Conservation (phyloP, 1,284 basidiomycete species). For the Ceratobasidium papillatum region DNA sequence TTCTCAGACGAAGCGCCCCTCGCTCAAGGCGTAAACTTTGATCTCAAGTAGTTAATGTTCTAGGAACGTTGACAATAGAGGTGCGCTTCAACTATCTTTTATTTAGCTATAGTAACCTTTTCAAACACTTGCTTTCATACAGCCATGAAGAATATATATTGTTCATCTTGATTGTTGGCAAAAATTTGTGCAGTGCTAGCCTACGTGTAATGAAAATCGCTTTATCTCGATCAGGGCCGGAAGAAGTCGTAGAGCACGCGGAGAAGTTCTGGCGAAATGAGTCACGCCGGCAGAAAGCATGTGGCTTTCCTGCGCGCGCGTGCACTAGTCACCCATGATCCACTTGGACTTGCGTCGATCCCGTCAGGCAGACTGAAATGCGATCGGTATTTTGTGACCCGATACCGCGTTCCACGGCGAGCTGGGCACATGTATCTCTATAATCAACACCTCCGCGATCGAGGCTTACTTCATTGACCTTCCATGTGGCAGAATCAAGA, state of each 20-base stretch:
- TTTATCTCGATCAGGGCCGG: neutral
- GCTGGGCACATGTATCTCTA: neutral
- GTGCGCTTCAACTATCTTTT: neutral
- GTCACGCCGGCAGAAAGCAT: neutral
- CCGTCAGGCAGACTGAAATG: no score
- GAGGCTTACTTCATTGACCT: neutral
- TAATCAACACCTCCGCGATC: neutral
- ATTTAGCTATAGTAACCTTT: neutral
- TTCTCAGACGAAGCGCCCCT: constrained; percentile 88
- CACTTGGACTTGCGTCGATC: neutral
- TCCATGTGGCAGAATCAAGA: neutral
- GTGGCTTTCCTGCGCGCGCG: neutral
- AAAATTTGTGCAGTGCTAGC: neutral
- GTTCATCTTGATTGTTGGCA: neutral
- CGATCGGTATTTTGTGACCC: neutral
- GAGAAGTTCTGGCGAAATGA: neutral
- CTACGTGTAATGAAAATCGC: neutral
- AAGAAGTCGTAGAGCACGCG: neutral
- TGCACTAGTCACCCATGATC: neutral
- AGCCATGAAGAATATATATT: neutral
- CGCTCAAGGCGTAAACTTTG: constrained; percentile 91
- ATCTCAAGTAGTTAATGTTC: constrained; percentile 39
- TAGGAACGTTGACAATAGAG: neutral
- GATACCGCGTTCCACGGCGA: neutral
- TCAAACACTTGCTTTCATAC: neutral